A percentile compares a stretch with the other conserved stretches of the same genome.
phyloP scores from a whole-genome alignment of 1,284 basidiomycete genomes.

The Moniliella sp. region DNA sequence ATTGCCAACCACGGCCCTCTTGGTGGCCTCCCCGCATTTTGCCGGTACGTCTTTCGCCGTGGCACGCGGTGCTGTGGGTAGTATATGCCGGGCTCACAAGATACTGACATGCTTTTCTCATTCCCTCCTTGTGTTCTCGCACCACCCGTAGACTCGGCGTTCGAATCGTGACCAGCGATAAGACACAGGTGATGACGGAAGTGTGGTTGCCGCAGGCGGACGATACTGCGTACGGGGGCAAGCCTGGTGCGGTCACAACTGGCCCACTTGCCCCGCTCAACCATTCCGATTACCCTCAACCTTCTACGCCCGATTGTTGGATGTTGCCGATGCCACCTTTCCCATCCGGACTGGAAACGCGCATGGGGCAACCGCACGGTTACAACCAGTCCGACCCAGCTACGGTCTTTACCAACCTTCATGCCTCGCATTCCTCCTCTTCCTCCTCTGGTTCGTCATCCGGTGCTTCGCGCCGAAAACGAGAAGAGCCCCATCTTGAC shows the following conservation, averaged over 20 bases:
- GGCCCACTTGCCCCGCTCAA: constrained; percentile 3
- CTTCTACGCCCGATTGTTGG: constrained; percentile 5
- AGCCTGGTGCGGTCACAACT: too few relatives aligned
- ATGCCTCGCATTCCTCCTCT: too few relatives aligned
- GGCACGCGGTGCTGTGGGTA: background rate
- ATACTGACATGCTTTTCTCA: background rate
- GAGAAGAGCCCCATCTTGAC: too few relatives aligned
- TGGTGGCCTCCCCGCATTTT: constrained; percentile 8
- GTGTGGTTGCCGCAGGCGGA: constrained; percentile 6
- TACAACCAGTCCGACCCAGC: background rate
- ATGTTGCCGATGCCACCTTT: too few relatives aligned
- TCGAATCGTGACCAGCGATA: constrained; percentile 2
- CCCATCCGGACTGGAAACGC: background rate
- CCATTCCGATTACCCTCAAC: constrained; percentile 6
- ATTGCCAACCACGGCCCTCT: constrained; percentile 3
- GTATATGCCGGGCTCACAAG: background rate
- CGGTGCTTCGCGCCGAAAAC: too few relatives aligned
- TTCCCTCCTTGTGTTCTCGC: background rate
- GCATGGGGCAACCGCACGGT: background rate
- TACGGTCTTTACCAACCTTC: too few relatives aligned
- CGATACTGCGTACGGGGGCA: background rate
- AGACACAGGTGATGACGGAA: constrained; percentile 5
- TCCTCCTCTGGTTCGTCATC: too few relatives aligned
- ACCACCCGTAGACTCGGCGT: constrained; percentile 2
- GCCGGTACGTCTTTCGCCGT: constrained; percentile 3